These are phyloP conservation scores for Solanum chmielewskii DNA, from an alignment of 257 asterid genomes.

Conservation along the genomic window DNA sequence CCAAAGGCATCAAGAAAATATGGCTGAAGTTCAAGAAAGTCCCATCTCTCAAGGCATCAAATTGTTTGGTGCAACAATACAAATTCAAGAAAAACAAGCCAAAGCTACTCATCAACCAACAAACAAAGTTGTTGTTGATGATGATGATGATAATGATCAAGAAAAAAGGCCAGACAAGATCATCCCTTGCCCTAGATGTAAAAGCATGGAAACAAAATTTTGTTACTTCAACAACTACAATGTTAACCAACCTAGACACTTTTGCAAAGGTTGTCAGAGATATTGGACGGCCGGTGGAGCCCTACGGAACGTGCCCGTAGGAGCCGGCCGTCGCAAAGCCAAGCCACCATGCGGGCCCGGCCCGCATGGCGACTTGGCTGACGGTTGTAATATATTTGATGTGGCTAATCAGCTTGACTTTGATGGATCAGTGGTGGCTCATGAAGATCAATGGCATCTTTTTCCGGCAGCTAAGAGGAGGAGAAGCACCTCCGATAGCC, in stretches of 20 bases:
- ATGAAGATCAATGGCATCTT: slow-evolving; percentile 27
- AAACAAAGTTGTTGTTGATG: slow-evolving; percentile 3
- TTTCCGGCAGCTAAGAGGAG: slow-evolving; percentile 34
- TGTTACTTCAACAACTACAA: slow-evolving; percentile 84
- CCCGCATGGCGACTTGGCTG: slow-evolving; percentile 6
- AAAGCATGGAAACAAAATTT: slow-evolving; percentile 79
- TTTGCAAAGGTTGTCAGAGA: slow-evolving; percentile 73
- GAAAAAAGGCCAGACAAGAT: slow-evolving; percentile 66
- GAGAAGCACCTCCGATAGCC: slow-evolving; percentile 50
- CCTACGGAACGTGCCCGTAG: slow-evolving; percentile 72
- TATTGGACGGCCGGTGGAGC: slow-evolving; percentile 95
- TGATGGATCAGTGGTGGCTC: slow-evolving; percentile 24
- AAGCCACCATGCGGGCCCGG: slow-evolving; percentile 41
- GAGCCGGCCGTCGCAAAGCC: slow-evolving; percentile 77
- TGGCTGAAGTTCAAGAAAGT: slow-evolving; percentile 39
- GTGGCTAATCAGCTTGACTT: slow-evolving; percentile 34
- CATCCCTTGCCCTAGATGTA: slow-evolving; percentile 78
- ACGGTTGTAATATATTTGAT: slow-evolving; percentile 34
- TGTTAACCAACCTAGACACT: slow-evolving; percentile 84
- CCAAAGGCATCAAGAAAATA: neutral
- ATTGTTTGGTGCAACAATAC: slow-evolving; percentile 62
- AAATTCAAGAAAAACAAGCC: slow-evolving; percentile 12
- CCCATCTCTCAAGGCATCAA: slow-evolving; percentile 48
- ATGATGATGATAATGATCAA: neutral
- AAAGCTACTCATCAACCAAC: neutral